These are phyloP conservation scores for Ustilago crameri DNA, from an alignment of 1,284 basidiomycete genomes.

Conservation along the genomic window DNA sequence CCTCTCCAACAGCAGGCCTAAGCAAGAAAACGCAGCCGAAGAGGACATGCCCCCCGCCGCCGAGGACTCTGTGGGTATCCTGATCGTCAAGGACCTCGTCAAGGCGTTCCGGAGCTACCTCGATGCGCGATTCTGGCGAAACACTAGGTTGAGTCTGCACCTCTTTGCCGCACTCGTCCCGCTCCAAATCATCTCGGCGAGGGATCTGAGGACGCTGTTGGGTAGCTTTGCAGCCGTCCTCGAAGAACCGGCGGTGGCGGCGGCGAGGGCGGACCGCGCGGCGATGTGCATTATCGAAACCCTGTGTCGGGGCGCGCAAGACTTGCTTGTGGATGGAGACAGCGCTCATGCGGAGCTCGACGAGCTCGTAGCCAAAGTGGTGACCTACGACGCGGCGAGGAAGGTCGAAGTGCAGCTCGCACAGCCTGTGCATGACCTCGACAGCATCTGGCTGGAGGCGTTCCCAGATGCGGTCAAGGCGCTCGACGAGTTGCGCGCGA, in stretches of 20 bases:
- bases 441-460: slow-evolving; percentile 55
- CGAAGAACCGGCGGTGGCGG: slow-evolving; percentile 88
- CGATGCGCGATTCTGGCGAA: slow-evolving; percentile 64
- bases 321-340: slow-evolving; percentile 41
- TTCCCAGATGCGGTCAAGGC: slow-evolving; percentile 60
- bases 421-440: slow-evolving; percentile 44
- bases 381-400: slow-evolving; percentile 51
- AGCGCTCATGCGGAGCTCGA: slow-evolving; percentile 51
- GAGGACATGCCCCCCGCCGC: slow-evolving; percentile 5
- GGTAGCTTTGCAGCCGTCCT: slow-evolving; percentile 84
- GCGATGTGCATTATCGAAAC: slow-evolving; percentile 88
- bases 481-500: slow-evolving; percentile 36
- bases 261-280: slow-evolving; percentile 83
- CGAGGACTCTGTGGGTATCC: slow-evolving; percentile 45
- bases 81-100: slow-evolving; percentile 61
- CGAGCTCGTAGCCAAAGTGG: slow-evolving; percentile 52
- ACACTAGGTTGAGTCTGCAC: slow-evolving; percentile 60
- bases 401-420: slow-evolving; percentile 53
- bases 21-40: neutral
- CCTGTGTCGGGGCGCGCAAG: slow-evolving; percentile 69
- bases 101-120: slow-evolving; percentile 61
- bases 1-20: slow-evolving; percentile 27
- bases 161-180: slow-evolving; percentile 70
- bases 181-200: slow-evolving; percentile 76
- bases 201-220: slow-evolving; percentile 81